A percentile compares a stretch with the other conserved stretches of the same genome.
Conservation (phyloP, 176 grass and related monocot species). For the Puccinellia tenuiflora region DNA sequence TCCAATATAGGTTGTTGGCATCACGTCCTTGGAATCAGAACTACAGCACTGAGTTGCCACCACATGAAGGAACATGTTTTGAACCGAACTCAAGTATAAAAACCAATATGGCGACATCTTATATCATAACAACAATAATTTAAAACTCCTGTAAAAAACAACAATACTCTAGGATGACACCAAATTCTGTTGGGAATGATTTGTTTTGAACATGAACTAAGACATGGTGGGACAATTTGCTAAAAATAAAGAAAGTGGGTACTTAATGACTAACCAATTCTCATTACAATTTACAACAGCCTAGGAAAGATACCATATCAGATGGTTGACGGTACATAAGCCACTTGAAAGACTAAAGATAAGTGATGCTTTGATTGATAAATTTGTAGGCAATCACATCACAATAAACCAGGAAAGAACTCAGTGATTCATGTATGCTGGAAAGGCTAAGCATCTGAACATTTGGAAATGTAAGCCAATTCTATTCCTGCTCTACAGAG, state of each 20-base stretch:
- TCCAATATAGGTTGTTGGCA: not conserved
- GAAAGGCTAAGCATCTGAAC: too few species aligned
- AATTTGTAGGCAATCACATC: not conserved
- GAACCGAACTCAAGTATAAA: not conserved
- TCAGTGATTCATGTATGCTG: not conserved
- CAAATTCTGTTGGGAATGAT: too few species aligned
- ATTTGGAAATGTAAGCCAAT: not conserved
- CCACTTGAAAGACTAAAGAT: not conserved
- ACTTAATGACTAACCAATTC: not conserved
- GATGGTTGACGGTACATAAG: not conserved
- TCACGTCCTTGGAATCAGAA: not conserved
- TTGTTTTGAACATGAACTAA: too few species aligned
- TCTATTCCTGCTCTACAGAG: not conserved
- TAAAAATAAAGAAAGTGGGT: too few species aligned
- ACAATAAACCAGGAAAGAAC: not conserved
- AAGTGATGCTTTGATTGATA: not conserved
- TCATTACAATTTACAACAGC: not conserved
- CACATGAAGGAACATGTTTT: not conserved
- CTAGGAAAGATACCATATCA: not conserved
- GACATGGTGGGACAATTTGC: too few species aligned
- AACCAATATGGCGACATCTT: not conserved
- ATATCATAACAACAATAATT: not conserved
- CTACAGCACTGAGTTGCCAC: not conserved
- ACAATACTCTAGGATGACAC: too few species aligned
- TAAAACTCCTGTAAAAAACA: too few species aligned